Evolutionary conservation across 1,284 basidiomycete genomes (phyloP).

Genomic region (Crepidotus sp.): DNA sequence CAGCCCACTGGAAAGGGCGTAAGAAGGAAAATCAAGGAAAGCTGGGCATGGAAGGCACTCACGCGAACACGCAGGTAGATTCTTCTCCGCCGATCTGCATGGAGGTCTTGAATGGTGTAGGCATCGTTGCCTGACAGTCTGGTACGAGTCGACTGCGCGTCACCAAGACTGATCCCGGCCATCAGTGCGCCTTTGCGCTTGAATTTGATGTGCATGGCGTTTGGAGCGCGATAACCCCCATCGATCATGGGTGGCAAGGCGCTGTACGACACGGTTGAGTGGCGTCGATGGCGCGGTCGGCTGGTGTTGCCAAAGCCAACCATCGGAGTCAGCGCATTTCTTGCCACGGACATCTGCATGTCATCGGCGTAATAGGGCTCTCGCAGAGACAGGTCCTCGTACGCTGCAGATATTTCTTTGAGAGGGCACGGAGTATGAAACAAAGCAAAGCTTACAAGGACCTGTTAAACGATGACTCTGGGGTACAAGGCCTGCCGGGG

Average conservation of each 20-base stretch:
- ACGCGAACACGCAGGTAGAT: slow-evolving; percentile 59
- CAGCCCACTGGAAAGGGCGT: slow-evolving; percentile 46
- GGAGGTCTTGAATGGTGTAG: slow-evolving; percentile 55
- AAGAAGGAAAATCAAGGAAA: slow-evolving; percentile 3
- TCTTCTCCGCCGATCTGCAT: slow-evolving; percentile 48
- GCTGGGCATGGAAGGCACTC: slow-evolving; percentile 18
- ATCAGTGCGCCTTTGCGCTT: slow-evolving; percentile 59
- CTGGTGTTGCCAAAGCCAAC: slow-evolving; percentile 23
- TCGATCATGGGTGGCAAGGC: slow-evolving; percentile 26
- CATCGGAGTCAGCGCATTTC: slow-evolving; percentile 28
- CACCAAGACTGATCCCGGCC: slow-evolving; percentile 57
- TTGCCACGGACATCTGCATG: slow-evolving; percentile 25
- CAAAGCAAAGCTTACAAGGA: slow-evolving; percentile 24
- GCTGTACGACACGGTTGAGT: slow-evolving; percentile 49
- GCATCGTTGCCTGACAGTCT: slow-evolving; percentile 50
- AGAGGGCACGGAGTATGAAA: background rate
- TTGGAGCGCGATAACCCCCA: slow-evolving; percentile 37
- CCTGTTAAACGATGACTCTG: slow-evolving; percentile 27
- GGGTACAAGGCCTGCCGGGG: slow-evolving; percentile 4
- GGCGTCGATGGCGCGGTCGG: slow-evolving; percentile 37
- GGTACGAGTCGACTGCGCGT: slow-evolving; percentile 53
- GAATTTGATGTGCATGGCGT: slow-evolving; percentile 54
- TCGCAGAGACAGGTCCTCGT: slow-evolving; percentile 35
- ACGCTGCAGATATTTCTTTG: slow-evolving; percentile 27
- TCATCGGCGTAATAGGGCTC: slow-evolving; percentile 32